Conservation (phyloP, 768 basidiomycete genomes). For the Podaxis sp. region DNA sequence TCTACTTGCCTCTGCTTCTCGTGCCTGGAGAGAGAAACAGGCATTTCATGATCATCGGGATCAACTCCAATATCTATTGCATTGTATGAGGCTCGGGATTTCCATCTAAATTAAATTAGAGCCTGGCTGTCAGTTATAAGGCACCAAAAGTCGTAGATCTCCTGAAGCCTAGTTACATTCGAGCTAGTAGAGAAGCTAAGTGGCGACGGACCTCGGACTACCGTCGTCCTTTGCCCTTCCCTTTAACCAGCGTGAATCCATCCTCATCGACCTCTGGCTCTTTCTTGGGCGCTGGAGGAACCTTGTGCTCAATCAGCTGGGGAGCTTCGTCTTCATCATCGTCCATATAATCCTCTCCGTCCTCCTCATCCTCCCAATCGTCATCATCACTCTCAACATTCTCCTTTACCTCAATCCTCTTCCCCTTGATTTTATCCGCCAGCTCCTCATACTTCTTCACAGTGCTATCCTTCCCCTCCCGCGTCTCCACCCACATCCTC, state of each 20-base stretch:
- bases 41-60: too few species aligned
- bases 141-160: neutral
- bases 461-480: constrained; percentile 41
- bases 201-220: neutral
- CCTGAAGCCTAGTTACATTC: neutral
- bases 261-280: constrained; percentile 88
- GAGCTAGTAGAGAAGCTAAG: neutral
- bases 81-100: neutral
- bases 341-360: constrained; percentile 35
- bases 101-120: neutral
- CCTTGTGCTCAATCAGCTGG: constrained; percentile 42
- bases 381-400: constrained; percentile 43
- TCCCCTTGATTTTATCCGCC: constrained; percentile 58
- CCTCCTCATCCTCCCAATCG: constrained; percentile 41
- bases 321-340: constrained; percentile 35
- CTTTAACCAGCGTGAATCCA: constrained; percentile 82
- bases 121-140: too few species aligned
- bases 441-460: constrained; percentile 62
- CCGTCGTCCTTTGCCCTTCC: constrained; percentile 52
- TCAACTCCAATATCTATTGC: neutral
- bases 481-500: constrained; percentile 58
- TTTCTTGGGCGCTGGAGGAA: constrained; percentile 30
- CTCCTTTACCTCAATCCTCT: constrained; percentile 50
- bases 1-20: neutral
- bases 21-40: neutral